Base-by-base conservation (phyloP, 2,329 filamentous ascomycete species). In the Diaporthe sp. region DNA sequence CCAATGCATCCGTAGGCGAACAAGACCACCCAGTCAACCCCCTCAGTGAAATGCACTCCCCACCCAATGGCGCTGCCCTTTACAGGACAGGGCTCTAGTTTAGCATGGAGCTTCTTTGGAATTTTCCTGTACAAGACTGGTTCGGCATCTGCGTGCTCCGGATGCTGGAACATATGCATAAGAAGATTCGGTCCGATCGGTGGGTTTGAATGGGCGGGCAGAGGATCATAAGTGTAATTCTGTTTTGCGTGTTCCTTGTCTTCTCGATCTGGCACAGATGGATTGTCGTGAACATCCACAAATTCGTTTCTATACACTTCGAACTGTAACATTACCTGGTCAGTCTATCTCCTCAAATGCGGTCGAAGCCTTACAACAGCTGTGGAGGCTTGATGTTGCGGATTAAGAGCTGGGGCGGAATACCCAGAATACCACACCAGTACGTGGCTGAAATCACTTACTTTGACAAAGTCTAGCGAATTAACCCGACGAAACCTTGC, bases 11-110 rank as follows among this genome's bases (percentile, higher is more conserved):
- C 78, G 3, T 68, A 77, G 22, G 77, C 19, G 25, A 81, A 80
- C 25, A 80, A 61, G 0, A 62, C 25, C 31, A 76, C 77, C 34
- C 74, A 75, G 73, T 81, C 65, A 17, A 79, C 62, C 1, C 80
- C 80, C 65, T 82, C 81, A 0, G 78, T 77, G n/a, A 81, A 78
- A 8, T 81, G 77, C 28, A 82, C 60, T 13, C 80, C 81, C 81
- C 81, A 82, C 4, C 80, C 80, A 2, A 79, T 65, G 0, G 79
- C 79, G 13, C 73, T 79, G 3, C 81, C 79, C 12, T 77, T 79
- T 1, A 73, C 42, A 10, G 76, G 76, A 65, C 80, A 80, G 6
- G 80, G 71, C 37, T 74, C 68, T 7, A 82, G 74, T 51, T 78
- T 79, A 6, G 73, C 72, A 8, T 77, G 76, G 12, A 81, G 75